Conservation (phyloP, 805 yeast species). For the Nakazawaea sp. region DNA sequence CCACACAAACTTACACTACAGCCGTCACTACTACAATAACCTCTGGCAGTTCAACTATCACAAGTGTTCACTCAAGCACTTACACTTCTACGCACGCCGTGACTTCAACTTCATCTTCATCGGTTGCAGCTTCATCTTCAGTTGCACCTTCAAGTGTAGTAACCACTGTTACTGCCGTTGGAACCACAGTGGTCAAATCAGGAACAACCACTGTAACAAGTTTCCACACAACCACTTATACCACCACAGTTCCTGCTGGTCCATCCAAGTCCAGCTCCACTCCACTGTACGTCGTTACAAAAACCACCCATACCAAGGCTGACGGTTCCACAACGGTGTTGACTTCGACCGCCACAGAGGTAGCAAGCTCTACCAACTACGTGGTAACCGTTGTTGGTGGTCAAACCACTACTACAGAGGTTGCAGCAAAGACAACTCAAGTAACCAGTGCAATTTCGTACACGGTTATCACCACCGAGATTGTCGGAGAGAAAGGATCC, state of each 20-base stretch:
- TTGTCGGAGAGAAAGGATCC: too few relatives aligned
- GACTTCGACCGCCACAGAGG: too few relatives aligned
- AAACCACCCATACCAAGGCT: too few relatives aligned
- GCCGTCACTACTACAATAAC: background rate
- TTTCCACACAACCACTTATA: background rate
- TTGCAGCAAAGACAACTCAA: background rate
- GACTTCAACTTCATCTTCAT: background rate
- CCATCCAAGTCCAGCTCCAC: background rate
- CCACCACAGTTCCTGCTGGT: slow-evolving; percentile 1
- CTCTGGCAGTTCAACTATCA: background rate
- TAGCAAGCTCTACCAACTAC: too few relatives aligned
- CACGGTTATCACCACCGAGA: too few relatives aligned
- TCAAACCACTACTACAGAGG: background rate
- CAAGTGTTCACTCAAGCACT: background rate
- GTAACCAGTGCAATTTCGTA: background rate
- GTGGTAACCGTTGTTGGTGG: too few relatives aligned
- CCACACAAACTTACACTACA: background rate
- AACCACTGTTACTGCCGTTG: slow-evolving; percentile 1
- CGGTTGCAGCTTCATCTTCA: background rate
- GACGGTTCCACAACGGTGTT: too few relatives aligned
- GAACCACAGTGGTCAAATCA: background rate
- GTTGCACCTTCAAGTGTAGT: background rate
- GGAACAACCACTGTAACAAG: slow-evolving; percentile 2
- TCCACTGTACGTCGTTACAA: background rate
- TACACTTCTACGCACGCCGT: background rate